Conservation (phyloP, 106 monocot genomes). For the Phalaenopsis aphrodite region DNA sequence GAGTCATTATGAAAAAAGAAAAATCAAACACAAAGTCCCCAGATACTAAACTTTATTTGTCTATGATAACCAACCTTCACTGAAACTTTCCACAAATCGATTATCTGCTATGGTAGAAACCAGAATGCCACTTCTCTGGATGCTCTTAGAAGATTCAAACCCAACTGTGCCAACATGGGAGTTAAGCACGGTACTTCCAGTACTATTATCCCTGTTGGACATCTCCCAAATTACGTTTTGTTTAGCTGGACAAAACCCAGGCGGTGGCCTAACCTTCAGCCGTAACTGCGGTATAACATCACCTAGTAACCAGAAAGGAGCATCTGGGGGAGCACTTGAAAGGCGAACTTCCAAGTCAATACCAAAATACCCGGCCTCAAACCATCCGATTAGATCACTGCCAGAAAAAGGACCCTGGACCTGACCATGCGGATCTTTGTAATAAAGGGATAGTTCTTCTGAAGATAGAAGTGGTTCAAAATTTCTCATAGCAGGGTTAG, state of each 20-base stretch:
- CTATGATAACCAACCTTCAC: slow-evolving; percentile 40
- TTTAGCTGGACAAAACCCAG: slow-evolving; percentile 65
- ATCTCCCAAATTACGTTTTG: slow-evolving; percentile 26
- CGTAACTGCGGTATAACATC: slow-evolving; percentile 92
- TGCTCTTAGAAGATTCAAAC: slow-evolving; percentile 25
- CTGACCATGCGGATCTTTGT: slow-evolving; percentile 90
- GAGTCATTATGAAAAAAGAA: neutral
- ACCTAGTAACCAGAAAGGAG: slow-evolving; percentile 70
- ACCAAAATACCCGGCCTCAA: slow-evolving; percentile 94
- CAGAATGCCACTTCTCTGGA: slow-evolving; percentile 24
- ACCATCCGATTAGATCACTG: slow-evolving; percentile 89
- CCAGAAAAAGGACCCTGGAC: slow-evolving; percentile 97
- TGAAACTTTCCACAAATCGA: slow-evolving; percentile 44
- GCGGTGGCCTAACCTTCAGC: slow-evolving; percentile 71
- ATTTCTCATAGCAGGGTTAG: slow-evolving; percentile 12
- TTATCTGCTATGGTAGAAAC: slow-evolving; percentile 53
- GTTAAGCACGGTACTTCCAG: slow-evolving; percentile 13
- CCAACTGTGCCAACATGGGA: slow-evolving; percentile 18
- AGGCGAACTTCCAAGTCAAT: slow-evolving; percentile 86
- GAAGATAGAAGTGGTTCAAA: slow-evolving; percentile 41
- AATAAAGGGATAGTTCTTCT: slow-evolving; percentile 69
- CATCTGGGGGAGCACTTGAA: slow-evolving; percentile 47
- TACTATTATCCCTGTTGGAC: neutral
- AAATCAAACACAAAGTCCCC: neutral
- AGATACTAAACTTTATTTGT: neutral